phyloP scores from a whole-genome alignment of 306 rosid species.

The Vigna mungo region DNA sequence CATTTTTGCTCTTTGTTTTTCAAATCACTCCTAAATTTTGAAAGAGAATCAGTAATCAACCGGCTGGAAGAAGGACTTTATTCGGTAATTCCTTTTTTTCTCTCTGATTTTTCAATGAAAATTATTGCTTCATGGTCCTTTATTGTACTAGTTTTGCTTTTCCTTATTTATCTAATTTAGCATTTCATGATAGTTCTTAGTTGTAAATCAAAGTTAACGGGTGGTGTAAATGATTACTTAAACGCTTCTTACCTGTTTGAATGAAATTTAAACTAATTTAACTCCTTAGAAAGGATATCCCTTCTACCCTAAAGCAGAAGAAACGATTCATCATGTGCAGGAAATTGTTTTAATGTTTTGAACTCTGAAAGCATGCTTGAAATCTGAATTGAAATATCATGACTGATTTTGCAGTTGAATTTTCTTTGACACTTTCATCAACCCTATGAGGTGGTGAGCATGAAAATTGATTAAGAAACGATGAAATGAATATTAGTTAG shows the following conservation, averaged over 20 bases:
- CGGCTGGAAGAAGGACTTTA: neutral
- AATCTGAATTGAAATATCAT: no score
- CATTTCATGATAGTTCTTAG: neutral
- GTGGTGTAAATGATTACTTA: neutral
- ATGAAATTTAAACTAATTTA: neutral
- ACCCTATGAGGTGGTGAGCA: no score
- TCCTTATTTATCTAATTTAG: neutral
- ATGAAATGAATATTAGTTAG: no score
- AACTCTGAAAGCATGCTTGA: no score
- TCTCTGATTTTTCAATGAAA: neutral
- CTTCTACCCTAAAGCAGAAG: no score
- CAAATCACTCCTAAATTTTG: neutral
- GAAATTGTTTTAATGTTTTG: no score
- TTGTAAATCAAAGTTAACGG: neutral
- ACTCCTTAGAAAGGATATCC: neutral
- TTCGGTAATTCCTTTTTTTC: neutral
- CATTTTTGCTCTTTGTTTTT: neutral
- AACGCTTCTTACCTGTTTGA: neutral
- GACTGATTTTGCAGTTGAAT: neutral
- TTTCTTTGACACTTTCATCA: neutral
- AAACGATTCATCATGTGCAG: no score
- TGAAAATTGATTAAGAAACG: no score
- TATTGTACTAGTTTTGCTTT: no score
- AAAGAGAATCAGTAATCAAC: neutral
- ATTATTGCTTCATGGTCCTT: no score